phyloP scores from a whole-genome alignment of 2,329 filamentous ascomycete genomes.

The Ramularia endophylla region DNA sequence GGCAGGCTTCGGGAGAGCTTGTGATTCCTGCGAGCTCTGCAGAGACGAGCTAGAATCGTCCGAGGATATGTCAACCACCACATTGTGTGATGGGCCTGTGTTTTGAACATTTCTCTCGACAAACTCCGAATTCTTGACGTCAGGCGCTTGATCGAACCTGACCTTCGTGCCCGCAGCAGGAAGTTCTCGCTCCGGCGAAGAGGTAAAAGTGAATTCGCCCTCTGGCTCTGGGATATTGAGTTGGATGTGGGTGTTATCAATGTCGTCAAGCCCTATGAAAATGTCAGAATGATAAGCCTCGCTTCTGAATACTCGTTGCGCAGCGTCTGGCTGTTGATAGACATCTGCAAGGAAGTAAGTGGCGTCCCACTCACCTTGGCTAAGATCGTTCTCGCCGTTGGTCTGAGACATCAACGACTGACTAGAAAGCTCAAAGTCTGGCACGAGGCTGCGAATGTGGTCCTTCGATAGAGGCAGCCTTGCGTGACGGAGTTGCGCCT shows the following conservation, averaged over 20 bases:
- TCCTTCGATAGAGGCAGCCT: background rate
- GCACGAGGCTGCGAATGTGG: too few relatives aligned
- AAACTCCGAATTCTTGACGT: too few relatives aligned
- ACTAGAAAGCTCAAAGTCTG: slow-evolving; percentile 3
- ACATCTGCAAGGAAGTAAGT: too few relatives aligned
- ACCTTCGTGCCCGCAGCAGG: too few relatives aligned
- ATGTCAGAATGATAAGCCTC: slow-evolving; percentile 4
- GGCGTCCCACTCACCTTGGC: too few relatives aligned
- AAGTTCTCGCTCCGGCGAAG: slow-evolving; percentile 7
- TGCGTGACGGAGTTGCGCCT: slow-evolving; percentile 3
- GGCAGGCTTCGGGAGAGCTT: too few relatives aligned
- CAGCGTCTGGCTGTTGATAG: too few relatives aligned
- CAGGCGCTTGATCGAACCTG: too few relatives aligned
- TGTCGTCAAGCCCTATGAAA: slow-evolving; percentile 7
- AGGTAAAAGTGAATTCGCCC: slow-evolving; percentile 20
- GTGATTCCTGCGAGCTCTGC: too few relatives aligned
- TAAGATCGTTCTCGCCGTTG: background rate
- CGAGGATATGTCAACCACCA: slow-evolving; percentile 2
- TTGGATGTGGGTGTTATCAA: slow-evolving; percentile 16
- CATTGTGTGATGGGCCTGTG: background rate
- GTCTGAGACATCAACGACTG: slow-evolving; percentile 3
- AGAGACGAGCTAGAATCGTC: slow-evolving; percentile 3
- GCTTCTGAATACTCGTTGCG: too few relatives aligned
- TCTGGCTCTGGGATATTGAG: slow-evolving; percentile 25
- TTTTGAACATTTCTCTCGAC: background rate